These are phyloP conservation scores for Calonectria crousiana DNA, from an alignment of 2,329 filamentous ascomycete species.

Conservation along the genomic window DNA sequence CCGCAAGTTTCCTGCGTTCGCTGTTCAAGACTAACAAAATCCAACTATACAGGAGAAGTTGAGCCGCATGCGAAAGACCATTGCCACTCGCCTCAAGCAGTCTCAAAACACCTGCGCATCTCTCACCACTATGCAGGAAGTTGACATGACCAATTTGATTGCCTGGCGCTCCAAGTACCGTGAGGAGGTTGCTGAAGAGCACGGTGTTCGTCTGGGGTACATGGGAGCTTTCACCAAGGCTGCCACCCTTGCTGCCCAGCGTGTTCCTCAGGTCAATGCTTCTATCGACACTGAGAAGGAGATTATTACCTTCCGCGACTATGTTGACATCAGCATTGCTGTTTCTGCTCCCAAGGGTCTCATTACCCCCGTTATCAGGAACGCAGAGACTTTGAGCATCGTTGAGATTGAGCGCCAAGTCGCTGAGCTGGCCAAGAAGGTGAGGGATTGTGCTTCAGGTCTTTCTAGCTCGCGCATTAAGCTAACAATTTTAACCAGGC, in stretches of 20 bases:
- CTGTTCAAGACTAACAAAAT: conserved; percentile 3
- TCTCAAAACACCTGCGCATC: conserved; percentile 78
- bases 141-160: conserved; percentile 74
- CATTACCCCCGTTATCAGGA: conserved; percentile 81
- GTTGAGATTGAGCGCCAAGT: conserved; percentile 65
- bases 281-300: conserved; percentile 68
- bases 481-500: conserved; percentile 55
- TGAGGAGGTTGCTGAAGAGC: conserved; percentile 48
- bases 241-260: conserved; percentile 73
- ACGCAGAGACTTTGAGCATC: conserved; percentile 63
- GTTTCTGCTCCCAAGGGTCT: conserved; percentile 78
- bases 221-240: conserved; percentile 84
- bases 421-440: conserved; percentile 71
- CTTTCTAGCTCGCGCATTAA: no score
- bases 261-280: conserved; percentile 79
- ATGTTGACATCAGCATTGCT: conserved; percentile 80
- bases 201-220: conserved; percentile 67
- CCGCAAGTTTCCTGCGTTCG: accelerated
- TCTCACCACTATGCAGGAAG: conserved; percentile 68
- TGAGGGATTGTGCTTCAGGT: conserved; percentile 56
- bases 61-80: conserved; percentile 80
- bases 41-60: conserved; percentile 49
- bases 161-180: conserved; percentile 75
- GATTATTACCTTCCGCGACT: conserved; percentile 68
- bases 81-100: conserved; percentile 75